A percentile compares a stretch with the other conserved stretches of the same genome.
These are phyloP conservation scores for Globisporangium abappressorium DNA, from an alignment of 352 stramenopile genomes.

Conservation along the genomic window DNA sequence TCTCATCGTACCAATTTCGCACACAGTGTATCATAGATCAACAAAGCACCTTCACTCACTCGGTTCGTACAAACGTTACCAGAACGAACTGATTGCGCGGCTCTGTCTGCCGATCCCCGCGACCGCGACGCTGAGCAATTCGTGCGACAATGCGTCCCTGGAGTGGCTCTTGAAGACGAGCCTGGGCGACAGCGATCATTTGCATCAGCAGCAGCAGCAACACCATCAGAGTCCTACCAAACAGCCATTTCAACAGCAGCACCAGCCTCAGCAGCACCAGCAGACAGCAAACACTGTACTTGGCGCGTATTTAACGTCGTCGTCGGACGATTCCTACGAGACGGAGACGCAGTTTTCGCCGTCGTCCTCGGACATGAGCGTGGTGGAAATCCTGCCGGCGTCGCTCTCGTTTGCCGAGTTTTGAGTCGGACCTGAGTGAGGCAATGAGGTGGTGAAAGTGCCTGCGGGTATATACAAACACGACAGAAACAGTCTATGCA, in stretches of 20 bases:
- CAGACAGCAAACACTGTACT: constrained; percentile 16
- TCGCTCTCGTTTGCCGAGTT: constrained; percentile 38
- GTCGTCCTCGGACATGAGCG: constrained; percentile 33
- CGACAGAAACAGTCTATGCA: background rate
- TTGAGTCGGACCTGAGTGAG: constrained; percentile 11
- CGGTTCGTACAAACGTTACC: background rate
- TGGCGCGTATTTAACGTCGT: constrained; percentile 42
- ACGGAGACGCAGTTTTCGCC: constrained; percentile 25
- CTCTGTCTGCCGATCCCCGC: constrained; percentile 17
- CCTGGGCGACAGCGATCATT: constrained; percentile 35
- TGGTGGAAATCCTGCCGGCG: constrained; percentile 28
- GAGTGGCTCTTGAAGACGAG: constrained; percentile 65
- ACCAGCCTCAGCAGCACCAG: constrained; percentile 7
- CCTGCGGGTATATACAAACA: constrained; percentile 8
- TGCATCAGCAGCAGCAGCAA: background rate
- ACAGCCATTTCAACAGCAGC: constrained; percentile 4
- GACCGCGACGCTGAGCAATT: constrained; percentile 10
- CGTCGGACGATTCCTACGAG: constrained; percentile 42
- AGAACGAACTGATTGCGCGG: constrained; percentile 36
- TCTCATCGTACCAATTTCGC: background rate
- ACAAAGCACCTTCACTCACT: no score
- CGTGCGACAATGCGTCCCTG: constrained; percentile 36
- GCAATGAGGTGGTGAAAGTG: background rate
- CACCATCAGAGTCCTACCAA: background rate
- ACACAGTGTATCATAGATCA: background rate